Conservation (phyloP, 768 basidiomycete species). For the Cystofilobasidium bisporidii region DNA sequence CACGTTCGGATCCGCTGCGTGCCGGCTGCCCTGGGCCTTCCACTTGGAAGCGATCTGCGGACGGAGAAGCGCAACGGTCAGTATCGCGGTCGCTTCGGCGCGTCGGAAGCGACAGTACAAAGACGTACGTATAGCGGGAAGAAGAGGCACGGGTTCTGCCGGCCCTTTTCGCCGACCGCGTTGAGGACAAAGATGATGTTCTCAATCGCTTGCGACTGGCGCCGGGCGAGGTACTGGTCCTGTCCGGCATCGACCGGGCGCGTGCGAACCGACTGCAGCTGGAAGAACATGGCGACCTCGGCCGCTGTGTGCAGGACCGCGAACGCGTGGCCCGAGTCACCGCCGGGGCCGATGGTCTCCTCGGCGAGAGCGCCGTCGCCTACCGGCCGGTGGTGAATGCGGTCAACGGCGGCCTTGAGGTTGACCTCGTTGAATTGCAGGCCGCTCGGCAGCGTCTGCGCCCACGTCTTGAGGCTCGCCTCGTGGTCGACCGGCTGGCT, state of each 20-base stretch:
- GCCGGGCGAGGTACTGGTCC: slow-evolving; percentile 13
- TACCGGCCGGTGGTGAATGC: slow-evolving; percentile 11
- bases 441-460: slow-evolving; percentile 9
- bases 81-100: neutral
- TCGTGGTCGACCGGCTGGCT: slow-evolving; percentile 12
- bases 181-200: slow-evolving; percentile 22
- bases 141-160: slow-evolving; percentile 17
- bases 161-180: slow-evolving; percentile 18
- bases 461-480: slow-evolving; percentile 22
- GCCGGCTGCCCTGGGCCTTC: neutral
- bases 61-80: neutral
- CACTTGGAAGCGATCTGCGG: slow-evolving; percentile 10
- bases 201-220: slow-evolving; percentile 11
- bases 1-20: neutral
- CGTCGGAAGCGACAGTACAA: neutral
- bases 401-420: slow-evolving; percentile 19
- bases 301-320: slow-evolving; percentile 18
- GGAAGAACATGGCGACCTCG: slow-evolving; percentile 25
- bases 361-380: neutral
- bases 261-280: slow-evolving; percentile 1
- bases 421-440: slow-evolving; percentile 25
- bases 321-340: slow-evolving; percentile 16
- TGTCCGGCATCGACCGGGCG: neutral
- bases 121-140: slow-evolving; percentile 12
- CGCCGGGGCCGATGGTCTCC: slow-evolving; percentile 6